Evolutionary conservation across 176 grass and related monocot species (phyloP).

Genomic region (Raddia guianensis): DNA sequence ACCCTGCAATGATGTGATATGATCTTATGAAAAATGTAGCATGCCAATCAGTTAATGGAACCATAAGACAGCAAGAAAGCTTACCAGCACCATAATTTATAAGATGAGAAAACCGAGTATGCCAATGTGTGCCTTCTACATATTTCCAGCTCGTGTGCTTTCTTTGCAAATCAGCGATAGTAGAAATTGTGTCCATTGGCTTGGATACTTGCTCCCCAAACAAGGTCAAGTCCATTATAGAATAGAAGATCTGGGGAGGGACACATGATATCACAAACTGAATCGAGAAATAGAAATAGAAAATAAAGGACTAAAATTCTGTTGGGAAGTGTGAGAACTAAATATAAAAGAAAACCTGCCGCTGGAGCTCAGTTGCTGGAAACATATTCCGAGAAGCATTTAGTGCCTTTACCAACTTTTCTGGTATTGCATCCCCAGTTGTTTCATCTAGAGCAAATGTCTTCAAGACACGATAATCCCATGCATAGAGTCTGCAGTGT

Average conservation of each 20-base stretch:
- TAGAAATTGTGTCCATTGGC: conserved; percentile 73
- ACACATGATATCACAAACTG: conserved; percentile 13
- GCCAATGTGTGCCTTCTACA: conserved; percentile 83
- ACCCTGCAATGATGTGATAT: conserved; percentile 52
- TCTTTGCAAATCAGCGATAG: conserved; percentile 74
- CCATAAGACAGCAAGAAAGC: conserved; percentile 3
- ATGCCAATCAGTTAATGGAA: conserved; percentile 10
- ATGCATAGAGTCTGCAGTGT: conserved; percentile 80
- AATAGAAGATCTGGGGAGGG: conserved; percentile 77
- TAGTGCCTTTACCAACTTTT: conserved; percentile 80
- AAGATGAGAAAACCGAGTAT: conserved; percentile 83
- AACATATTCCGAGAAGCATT: conserved; percentile 82
- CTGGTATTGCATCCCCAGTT: conserved; percentile 79
- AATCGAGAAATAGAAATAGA: conserved; percentile 26
- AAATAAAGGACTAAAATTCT: conserved; percentile 9
- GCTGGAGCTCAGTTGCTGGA: conserved; percentile 83
- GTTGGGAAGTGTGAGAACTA: conserved; percentile 9
- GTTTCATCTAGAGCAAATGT: conserved; percentile 88
- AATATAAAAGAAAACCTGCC: conserved; percentile 58
- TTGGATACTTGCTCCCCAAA: conserved; percentile 73
- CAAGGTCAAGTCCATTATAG: conserved; percentile 87
- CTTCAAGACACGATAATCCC: conserved; percentile 90
- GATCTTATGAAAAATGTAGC: neutral
- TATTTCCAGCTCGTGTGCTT: conserved; percentile 82
- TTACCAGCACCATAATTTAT: conserved; percentile 91